Evolutionary conservation across 2,329 filamentous ascomycete genomes (phyloP).

Genomic region (Neofusicoccum laricinum): DNA sequence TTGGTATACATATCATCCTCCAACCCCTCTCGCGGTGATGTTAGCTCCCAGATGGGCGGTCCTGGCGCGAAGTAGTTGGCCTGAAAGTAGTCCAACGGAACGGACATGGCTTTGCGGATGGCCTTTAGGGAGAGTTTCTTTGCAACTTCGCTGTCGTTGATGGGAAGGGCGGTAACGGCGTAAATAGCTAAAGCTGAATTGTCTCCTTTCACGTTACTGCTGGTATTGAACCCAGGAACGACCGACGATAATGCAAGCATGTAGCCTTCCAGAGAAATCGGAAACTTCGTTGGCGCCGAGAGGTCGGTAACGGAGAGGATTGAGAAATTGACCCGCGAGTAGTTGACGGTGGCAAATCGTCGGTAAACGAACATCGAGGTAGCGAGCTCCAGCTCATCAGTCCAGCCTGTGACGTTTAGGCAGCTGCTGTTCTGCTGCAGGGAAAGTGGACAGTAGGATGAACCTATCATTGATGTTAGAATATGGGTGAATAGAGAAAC

Average conservation of each 20-base stretch:
- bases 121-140: not conserved
- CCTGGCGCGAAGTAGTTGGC: slow-evolving; percentile 3
- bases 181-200: not conserved
- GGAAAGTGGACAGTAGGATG: slow-evolving; percentile 2
- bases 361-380: slow-evolving; percentile 4
- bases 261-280: not conserved
- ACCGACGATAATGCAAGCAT: slow-evolving; percentile 5
- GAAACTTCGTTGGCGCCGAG: not conserved
- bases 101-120: slow-evolving; percentile 2
- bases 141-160: slow-evolving; percentile 12
- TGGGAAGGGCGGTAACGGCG: slow-evolving; percentile 6
- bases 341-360: slow-evolving; percentile 9
- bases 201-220: not conserved
- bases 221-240: not conserved
- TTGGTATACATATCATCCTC: not conserved
- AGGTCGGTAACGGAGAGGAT: slow-evolving; percentile 7
- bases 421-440: not conserved
- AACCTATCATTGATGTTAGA: not conserved
- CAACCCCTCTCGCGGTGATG: not conserved
- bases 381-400: not conserved
- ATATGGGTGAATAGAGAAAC: not conserved
- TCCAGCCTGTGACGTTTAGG: not conserved
- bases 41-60: not conserved
- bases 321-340: slow-evolving; percentile 1
- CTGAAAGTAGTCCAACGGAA: slow-evolving; percentile 6